Conservation (phyloP, 441 rosid species). For the Flueggea neowawraea region DNA sequence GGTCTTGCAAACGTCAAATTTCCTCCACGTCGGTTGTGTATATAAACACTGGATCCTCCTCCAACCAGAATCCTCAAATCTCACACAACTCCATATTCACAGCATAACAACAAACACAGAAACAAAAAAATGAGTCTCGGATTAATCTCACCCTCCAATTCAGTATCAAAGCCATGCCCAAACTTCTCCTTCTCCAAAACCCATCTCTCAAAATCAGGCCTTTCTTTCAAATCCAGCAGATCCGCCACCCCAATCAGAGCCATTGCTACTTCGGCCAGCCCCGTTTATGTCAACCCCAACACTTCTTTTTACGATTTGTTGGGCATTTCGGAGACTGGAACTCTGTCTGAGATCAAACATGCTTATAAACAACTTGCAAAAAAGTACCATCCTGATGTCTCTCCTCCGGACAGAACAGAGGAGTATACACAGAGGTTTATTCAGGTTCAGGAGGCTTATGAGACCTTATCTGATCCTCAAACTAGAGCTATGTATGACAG, state of each 20-base stretch:
- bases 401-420: conserved; percentile 30
- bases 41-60: too few species aligned
- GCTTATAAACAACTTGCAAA: conserved; percentile 43
- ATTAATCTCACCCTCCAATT: too few species aligned
- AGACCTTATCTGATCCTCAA: conserved; percentile 37
- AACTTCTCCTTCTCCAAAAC: too few species aligned
- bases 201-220: too few species aligned
- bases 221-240: background rate
- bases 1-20: too few species aligned
- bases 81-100: too few species aligned
- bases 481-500: conserved; percentile 32
- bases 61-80: too few species aligned
- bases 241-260: background rate
- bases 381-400: conserved; percentile 45
- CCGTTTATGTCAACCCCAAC: too few species aligned
- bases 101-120: too few species aligned
- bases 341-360: conserved; percentile 34
- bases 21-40: too few species aligned
- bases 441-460: conserved; percentile 40
- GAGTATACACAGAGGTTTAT: conserved; percentile 38
- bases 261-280: background rate
- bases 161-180: too few species aligned
- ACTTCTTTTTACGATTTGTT: conserved; percentile 30
- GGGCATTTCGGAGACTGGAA: conserved; percentile 35
- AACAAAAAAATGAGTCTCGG: too few species aligned